Percentiles rank a stretch among this genome's conserved stretches.
Conservation (phyloP, 805 yeast species). For the Spathaspora boniae region DNA sequence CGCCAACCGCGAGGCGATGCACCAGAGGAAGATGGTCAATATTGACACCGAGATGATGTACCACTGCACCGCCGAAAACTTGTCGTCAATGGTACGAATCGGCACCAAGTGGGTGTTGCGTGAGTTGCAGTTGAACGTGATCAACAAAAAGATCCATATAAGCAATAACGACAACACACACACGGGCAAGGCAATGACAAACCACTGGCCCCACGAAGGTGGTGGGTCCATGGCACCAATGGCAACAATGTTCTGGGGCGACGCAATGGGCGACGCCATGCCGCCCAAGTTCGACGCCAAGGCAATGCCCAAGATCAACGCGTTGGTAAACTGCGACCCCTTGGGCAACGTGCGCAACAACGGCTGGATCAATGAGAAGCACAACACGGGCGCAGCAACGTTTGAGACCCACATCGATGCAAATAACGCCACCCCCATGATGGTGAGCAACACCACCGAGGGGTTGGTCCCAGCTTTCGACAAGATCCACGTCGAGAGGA, state of each 20-base stretch:
- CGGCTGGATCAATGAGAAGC: conserved; percentile 50
- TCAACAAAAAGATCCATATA: conserved; percentile 49
- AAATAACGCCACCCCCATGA: conserved; percentile 50
- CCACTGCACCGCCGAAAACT: conserved; percentile 69
- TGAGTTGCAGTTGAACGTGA: conserved; percentile 51
- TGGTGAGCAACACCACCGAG: conserved; percentile 42
- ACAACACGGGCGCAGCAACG: conserved; percentile 54
- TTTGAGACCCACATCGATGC: conserved; percentile 58
- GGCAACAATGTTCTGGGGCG: conserved; percentile 55
- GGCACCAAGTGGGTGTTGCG: conserved; percentile 52
- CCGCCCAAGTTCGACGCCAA: conserved; percentile 53
- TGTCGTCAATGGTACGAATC: conserved; percentile 56
- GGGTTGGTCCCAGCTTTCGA: conserved; percentile 52
- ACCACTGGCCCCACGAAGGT: conserved; percentile 59
- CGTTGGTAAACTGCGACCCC: conserved; percentile 37
- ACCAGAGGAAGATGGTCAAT: conserved; percentile 82
- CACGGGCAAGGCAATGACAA: conserved; percentile 48
- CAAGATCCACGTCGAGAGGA: conserved; percentile 47
- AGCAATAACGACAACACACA: conserved; percentile 38
- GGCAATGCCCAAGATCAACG: conserved; percentile 46
- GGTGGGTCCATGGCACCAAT: conserved; percentile 50
- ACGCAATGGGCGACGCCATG: conserved; percentile 53
- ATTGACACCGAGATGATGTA: conserved; percentile 67
- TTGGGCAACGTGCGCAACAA: conserved; percentile 43
- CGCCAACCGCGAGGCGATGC: conserved; percentile 73